phyloP scores from a whole-genome alignment of 441 rosid species.

The Populus hybrid region DNA sequence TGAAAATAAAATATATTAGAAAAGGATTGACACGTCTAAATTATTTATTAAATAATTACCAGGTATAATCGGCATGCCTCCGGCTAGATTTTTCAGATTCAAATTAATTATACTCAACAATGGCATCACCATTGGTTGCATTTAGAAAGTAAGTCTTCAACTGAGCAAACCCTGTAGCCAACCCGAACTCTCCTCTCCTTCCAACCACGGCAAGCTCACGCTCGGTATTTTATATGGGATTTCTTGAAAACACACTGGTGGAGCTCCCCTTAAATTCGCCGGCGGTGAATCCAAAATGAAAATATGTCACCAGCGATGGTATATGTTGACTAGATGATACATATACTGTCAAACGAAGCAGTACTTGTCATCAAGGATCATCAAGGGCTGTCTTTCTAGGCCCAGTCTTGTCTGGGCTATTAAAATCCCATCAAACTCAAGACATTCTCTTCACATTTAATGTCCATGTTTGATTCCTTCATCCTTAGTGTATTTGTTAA shows the following conservation, averaged over 20 bases:
- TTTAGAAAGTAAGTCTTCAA: conserved; percentile 30
- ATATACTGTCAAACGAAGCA: conserved; percentile 24
- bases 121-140: conserved; percentile 29
- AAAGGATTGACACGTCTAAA: too few relatives aligned
- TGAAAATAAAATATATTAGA: too few relatives aligned
- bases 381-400: conserved; percentile 17
- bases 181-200: conserved; percentile 44
- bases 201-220: conserved; percentile 54
- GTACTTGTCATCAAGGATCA: conserved; percentile 16
- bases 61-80: too few relatives aligned
- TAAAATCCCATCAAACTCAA: too few relatives aligned
- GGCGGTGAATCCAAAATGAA: conserved; percentile 38
- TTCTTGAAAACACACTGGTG: conserved; percentile 40
- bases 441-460: too few relatives aligned
- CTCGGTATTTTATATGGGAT: conserved; percentile 29
- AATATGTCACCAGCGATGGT: conserved; percentile 30
- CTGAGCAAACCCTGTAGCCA: conserved; percentile 41
- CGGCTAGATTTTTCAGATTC: too few relatives aligned
- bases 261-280: conserved; percentile 44
- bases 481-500: too few relatives aligned
- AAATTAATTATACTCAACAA: conserved; percentile 32
- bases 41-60: too few relatives aligned
- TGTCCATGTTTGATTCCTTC: too few relatives aligned
- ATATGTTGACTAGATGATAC: conserved; percentile 23
- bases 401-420: too few relatives aligned